Conservation (phyloP, 805 yeast species). For the Maudiozyma saulgeensis region DNA sequence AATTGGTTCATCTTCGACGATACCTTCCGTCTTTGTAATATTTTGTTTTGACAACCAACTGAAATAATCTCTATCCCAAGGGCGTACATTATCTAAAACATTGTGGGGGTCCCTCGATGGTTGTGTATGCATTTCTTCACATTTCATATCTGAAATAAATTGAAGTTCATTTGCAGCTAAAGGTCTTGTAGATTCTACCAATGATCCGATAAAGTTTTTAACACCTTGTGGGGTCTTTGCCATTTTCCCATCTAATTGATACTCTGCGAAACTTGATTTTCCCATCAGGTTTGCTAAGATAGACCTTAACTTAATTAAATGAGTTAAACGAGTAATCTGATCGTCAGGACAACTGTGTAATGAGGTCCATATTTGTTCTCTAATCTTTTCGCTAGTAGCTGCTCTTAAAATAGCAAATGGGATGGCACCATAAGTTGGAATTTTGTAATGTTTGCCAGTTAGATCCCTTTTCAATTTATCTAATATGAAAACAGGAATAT, state of each 20-base stretch:
- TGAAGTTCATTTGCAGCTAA: conserved; percentile 53
- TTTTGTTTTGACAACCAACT: conserved; percentile 2
- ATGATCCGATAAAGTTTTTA: conserved; percentile 49
- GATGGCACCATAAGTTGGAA: conserved; percentile 54
- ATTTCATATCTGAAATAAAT: conserved; percentile 35
- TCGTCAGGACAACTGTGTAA: conserved; percentile 54
- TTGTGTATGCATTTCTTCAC: conserved; percentile 14
- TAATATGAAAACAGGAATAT: conserved; percentile 13
- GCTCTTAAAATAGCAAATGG: conserved; percentile 57
- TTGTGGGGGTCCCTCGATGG: conserved; percentile 24
- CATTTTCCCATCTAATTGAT: conserved; percentile 84
- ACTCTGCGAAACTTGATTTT: conserved; percentile 57
- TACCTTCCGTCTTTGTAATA: not conserved
- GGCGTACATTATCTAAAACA: conserved; percentile 44
- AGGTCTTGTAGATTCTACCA: conserved; percentile 43
- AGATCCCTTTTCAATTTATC: conserved; percentile 28
- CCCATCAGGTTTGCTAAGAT: conserved; percentile 68
- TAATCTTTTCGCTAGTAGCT: conserved; percentile 44
- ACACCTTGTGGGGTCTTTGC: conserved; percentile 76
- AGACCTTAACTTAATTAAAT: conserved; percentile 56
- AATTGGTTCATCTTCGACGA: not conserved
- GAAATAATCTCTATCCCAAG: conserved; percentile 87
- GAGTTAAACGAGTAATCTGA: conserved; percentile 53
- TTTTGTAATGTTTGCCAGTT: conserved; percentile 34
- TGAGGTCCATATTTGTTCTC: conserved; percentile 67